Conservation (phyloP, 1,139 yeast species). For the Lipomyces yarrowii region DNA sequence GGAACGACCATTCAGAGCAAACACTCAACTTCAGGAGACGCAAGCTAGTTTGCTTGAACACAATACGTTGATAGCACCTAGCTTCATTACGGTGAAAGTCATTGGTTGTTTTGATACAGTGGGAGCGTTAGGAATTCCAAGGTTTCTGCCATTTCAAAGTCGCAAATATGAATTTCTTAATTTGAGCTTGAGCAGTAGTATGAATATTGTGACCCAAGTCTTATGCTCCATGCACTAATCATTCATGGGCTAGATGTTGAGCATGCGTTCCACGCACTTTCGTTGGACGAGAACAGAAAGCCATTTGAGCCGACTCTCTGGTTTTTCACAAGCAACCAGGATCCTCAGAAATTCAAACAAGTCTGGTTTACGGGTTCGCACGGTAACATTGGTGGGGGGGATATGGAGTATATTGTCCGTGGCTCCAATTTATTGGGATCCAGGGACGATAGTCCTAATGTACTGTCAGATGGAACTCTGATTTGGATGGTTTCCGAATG, state of each 20-base stretch:
- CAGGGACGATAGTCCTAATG: constrained; percentile 4
- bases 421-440: background rate
- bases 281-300: constrained; percentile 10
- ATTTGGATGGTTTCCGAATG: constrained; percentile 15
- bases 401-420: background rate
- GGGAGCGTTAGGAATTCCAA: constrained; percentile 16
- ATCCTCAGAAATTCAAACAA: constrained; percentile 7
- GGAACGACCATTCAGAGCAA: background rate
- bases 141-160: constrained; percentile 1
- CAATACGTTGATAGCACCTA: constrained; percentile 1
- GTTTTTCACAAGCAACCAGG: constrained; percentile 7
- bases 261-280: constrained; percentile 10
- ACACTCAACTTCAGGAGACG: constrained; percentile 3
- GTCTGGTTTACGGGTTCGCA: constrained; percentile 15
- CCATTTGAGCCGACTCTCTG: constrained; percentile 9
- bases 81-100: constrained; percentile 4
- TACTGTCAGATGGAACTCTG: constrained; percentile 14
- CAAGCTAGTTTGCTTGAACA: constrained; percentile 3
- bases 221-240: constrained; percentile 1
- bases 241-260: constrained; percentile 3
- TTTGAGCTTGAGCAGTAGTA: constrained; percentile 6
- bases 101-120: constrained; percentile 16
- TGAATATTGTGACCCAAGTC: background rate
- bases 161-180: constrained; percentile 8
- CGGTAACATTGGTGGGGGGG: constrained; percentile 13